Evolutionary conservation across 306 rosid species (phyloP).

Genomic region (Cucumis melo): DNA sequence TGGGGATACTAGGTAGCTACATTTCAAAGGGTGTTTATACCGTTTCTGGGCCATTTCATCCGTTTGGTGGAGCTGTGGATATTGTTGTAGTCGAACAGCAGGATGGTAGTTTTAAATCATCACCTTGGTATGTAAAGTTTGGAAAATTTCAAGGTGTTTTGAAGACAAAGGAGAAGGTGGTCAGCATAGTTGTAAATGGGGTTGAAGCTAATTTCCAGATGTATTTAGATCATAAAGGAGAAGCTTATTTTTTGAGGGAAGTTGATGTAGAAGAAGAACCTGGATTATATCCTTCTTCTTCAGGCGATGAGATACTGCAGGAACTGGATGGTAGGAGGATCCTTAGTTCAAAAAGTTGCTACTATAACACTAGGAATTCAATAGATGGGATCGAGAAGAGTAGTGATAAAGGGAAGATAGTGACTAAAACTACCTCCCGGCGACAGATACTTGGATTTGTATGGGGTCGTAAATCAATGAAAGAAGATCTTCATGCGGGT

Average conservation of each 20-base stretch:
- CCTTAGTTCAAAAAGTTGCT: conserved; percentile 24
- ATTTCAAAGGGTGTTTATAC: conserved; percentile 63
- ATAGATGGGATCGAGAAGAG: conserved; percentile 22
- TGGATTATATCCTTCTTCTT: conserved; percentile 17
- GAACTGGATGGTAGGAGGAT: conserved; percentile 13
- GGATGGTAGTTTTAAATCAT: conserved; percentile 79
- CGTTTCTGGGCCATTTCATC: conserved; percentile 75
- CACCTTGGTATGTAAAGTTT: conserved; percentile 83
- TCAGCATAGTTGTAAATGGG: conserved; percentile 57
- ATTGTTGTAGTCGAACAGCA: conserved; percentile 72
- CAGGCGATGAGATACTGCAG: conserved; percentile 27
- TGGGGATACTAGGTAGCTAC: conserved; percentile 60
- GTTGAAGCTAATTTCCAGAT: conserved; percentile 51
- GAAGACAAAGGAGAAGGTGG: conserved; percentile 58
- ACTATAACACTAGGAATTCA: conserved; percentile 15
- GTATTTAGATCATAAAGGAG: conserved; percentile 70
- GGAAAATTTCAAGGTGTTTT: conserved; percentile 94
- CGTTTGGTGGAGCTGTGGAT: conserved; percentile 95
- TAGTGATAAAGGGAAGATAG: conserved; percentile 13
- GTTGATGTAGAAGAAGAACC: conserved; percentile 36
- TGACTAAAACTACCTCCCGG: conserved; percentile 26
- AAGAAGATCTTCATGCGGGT: conserved; percentile 18
- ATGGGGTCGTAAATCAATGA: conserved; percentile 38
- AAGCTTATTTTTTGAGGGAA: conserved; percentile 67
- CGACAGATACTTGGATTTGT: conserved; percentile 36